Evolutionary conservation across 2,329 filamentous ascomycete species (phyloP), one percentile per base, ranked within the genome.

Genomic region (Pseudogymnoascus sp.): DNA sequence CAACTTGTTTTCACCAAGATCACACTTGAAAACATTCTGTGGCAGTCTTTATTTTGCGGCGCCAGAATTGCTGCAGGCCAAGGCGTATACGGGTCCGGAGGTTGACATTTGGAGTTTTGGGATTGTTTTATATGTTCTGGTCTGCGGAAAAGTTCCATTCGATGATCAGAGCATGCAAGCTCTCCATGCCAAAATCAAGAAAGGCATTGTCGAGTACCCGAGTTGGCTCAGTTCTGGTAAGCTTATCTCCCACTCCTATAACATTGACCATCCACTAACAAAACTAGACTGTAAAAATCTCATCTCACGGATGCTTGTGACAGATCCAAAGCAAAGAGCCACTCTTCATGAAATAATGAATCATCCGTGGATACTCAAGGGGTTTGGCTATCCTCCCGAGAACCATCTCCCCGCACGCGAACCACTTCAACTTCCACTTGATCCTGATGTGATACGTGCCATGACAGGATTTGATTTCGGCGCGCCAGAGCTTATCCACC

Each of bases 401-500:
- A 99, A 97, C 71, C 91, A 90, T 67, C 80, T 99, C 1, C 93
- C 93, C 3, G 76, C 79, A 33, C 88, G 95, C 60, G 93, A 96
- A 69, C 91, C 95, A 1, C 76, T 97, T n/a, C 84, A 89, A 38
- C 79, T 96, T 13, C 93, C 93, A 5, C 78, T 99, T 9, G 93
- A 97, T 72, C 80, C 83, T 1, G 87, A 90, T 47, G 88, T 97
- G 4, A 85, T 99, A 64, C 85, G 91, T 60, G 93, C 90, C 69
- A 99, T 99, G 95, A 96, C 92, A 23, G 95, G 95, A 2, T 99
- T 99, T 75, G 96, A 97, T 75, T 99, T 97, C 78, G 95, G 95
- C 0, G 83, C 91, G 0, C 83, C 91, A 1, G 92, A 97, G 62
- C 84, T 85, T 64, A 97, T 99, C 72, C 87, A 85, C 64, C 79